Base-by-base conservation (phyloP, 2,329 filamentous ascomycete genomes). In the Trichoderma afroharzianum region DNA sequence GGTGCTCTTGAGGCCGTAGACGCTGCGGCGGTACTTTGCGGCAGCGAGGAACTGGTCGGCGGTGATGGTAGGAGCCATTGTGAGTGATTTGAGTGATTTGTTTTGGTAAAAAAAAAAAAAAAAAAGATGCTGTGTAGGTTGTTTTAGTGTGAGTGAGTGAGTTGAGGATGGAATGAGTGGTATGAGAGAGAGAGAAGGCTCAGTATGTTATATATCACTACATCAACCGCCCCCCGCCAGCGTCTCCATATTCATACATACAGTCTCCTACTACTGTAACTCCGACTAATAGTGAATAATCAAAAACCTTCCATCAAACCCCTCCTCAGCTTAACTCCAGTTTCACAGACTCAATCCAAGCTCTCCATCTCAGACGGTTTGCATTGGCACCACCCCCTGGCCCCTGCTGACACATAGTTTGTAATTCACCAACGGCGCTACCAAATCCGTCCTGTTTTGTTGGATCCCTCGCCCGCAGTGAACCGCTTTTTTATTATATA, bases 1-100 rank as follows among this genome's bases (percentile, higher is more conserved):
- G 73, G 88, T 82, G 82, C 91, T 91, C 84, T 85, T 87, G 72
- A 93, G 88, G 68, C 85, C 81, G 84, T 94, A 94, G 85, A 87
- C 83, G 78, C 88, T 87, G 81, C 92, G 91, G 80, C 93, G 92
- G 80, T 83, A 80, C 84, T 89, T 88, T 85, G 92, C 80, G 78
- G 89, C 87, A 73, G 90, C 85, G 79, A 93, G 81, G 83, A 93
- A 85, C 74, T 84, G 71, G 73, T 85, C 81, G 77, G 86, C 57
- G 6, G 57, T 33, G 32, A 59, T 14, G 15, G 55, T 28, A 15
- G 57, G 57, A 24, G 57, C 30, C 57, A 59, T 59, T 59, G 12
- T 24, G 18, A 33, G 21, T 53, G 18, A 33, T 59, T 59, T 30
- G 9, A 33, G 30, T 12, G 15, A 14, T 53, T 53, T 53, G 47